Conservation (phyloP, 805 yeast genomes). For the Candida yuanshanica region DNA sequence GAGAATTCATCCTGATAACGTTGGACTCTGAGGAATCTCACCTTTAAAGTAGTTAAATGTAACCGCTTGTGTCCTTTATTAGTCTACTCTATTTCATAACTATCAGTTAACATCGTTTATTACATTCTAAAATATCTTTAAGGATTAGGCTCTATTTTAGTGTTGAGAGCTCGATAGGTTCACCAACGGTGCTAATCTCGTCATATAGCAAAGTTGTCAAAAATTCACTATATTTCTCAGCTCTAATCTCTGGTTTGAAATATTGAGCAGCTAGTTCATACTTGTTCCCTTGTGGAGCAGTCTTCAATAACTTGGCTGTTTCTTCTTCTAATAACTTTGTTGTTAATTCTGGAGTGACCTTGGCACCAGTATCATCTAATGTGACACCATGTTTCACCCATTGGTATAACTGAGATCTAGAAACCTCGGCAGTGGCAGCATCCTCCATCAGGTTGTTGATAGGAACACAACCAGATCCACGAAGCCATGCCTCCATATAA, state of each 20-base stretch:
- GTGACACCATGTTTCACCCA: conserved; percentile 72
- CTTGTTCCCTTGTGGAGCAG: conserved; percentile 46
- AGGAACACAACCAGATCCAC: conserved; percentile 82
- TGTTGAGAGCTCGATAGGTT: conserved; percentile 22
- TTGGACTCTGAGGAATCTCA: too few species aligned
- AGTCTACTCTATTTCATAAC: too few species aligned
- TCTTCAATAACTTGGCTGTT: conserved; percentile 47
- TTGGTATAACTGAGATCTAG: conserved; percentile 75
- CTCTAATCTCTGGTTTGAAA: conserved; percentile 66
- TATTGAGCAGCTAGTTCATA: conserved; percentile 63
- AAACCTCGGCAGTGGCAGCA: conserved; percentile 86
- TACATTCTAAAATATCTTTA: too few species aligned
- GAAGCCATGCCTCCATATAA: conserved; percentile 83
- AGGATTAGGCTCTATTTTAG: conserved; percentile 8
- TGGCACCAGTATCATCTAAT: conserved; percentile 51
- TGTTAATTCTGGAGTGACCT: conserved; percentile 55
- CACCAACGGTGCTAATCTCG: conserved; percentile 36
- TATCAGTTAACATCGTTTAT: too few species aligned
- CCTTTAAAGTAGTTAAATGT: too few species aligned
- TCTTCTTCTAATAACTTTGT: conserved; percentile 54
- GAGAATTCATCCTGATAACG: too few species aligned
- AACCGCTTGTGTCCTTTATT: too few species aligned
- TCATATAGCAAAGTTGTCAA: conserved; percentile 72
- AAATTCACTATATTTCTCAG: conserved; percentile 68
- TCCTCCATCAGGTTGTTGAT: conserved; percentile 84